Percentiles rank a stretch among this genome's conserved stretches.
Conservation (phyloP, 163 green algal genomes). For the Chloromonas sp. region DNA sequence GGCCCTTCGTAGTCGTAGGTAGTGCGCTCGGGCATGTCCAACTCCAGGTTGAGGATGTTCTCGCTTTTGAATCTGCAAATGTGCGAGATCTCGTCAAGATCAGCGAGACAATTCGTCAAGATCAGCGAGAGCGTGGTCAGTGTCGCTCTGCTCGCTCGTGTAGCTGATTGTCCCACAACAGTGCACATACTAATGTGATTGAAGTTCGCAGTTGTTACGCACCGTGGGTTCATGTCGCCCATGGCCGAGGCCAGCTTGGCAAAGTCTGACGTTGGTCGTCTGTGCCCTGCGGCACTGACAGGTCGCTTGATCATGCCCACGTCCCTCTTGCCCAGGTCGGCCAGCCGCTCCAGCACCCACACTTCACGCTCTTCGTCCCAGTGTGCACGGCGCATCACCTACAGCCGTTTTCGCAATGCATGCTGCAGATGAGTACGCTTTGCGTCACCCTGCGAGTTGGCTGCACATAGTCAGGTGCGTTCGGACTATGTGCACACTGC, state of each 20-base stretch:
- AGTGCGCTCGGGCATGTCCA: conserved; percentile 77
- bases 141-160: too few relatives aligned
- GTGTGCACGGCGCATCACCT: conserved; percentile 55
- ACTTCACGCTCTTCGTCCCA: conserved; percentile 71
- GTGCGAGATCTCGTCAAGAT: too few relatives aligned
- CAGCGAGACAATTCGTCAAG: too few relatives aligned
- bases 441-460: too few relatives aligned
- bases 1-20: conserved; percentile 64
- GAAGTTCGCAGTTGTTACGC: too few relatives aligned
- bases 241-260: conserved; percentile 55
- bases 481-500: too few relatives aligned
- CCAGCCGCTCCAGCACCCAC: conserved; percentile 62
- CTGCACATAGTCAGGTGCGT: too few relatives aligned
- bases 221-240: conserved; percentile 73
- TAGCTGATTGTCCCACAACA: too few relatives aligned
- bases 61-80: conserved; percentile 54
- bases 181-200: too few relatives aligned
- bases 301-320: conserved; percentile 34
- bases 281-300: conserved; percentile 21
- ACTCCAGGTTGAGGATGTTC: conserved; percentile 72
- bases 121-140: too few relatives aligned
- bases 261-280: conserved; percentile 63
- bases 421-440: too few relatives aligned
- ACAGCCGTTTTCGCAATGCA: neutral
- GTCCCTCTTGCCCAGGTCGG: conserved; percentile 29